Conservation (phyloP, 305 asterid genomes). For the Rubia occidens region DNA sequence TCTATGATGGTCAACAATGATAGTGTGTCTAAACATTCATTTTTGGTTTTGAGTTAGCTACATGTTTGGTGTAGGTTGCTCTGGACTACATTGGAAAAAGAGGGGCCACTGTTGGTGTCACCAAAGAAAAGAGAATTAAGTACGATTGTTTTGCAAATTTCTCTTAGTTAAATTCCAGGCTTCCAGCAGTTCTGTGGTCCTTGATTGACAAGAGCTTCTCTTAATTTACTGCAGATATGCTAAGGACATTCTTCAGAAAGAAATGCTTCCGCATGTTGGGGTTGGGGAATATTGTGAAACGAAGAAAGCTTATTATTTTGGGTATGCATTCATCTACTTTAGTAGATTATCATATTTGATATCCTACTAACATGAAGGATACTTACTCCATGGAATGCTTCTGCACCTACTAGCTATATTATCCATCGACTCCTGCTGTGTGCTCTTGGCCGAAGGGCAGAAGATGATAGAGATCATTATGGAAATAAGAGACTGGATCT, state of each 20-base stretch:
- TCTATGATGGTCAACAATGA: neutral
- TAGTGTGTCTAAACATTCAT: neutral
- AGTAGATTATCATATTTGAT: constrained; percentile 11
- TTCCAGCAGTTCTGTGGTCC: neutral
- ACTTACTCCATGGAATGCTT: neutral
- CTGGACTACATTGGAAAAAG: constrained; percentile 94
- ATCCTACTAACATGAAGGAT: constrained; percentile 14
- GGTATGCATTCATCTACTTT: constrained; percentile 38
- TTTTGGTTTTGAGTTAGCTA: constrained; percentile 10
- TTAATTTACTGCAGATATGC: constrained; percentile 58
- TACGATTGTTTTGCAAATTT: constrained; percentile 25
- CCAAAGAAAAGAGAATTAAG: constrained; percentile 93
- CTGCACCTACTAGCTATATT: constrained; percentile 50
- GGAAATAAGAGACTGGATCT: constrained; percentile 97
- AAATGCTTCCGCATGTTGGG: constrained; percentile 99
- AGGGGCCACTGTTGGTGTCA: constrained; percentile 97
- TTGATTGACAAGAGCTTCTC: constrained; percentile 14
- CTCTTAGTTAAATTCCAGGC: constrained; percentile 11
- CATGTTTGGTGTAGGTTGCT: constrained; percentile 59
- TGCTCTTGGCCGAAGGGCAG: constrained; percentile 91
- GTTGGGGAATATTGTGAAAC: constrained; percentile 89
- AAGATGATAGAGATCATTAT: constrained; percentile 96
- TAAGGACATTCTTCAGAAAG: constrained; percentile 87
- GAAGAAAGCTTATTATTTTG: constrained; percentile 90
- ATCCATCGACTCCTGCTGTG: constrained; percentile 87